phyloP scores from a whole-genome alignment of 2,329 filamentous ascomycete species.

The Penicillium italicum region DNA sequence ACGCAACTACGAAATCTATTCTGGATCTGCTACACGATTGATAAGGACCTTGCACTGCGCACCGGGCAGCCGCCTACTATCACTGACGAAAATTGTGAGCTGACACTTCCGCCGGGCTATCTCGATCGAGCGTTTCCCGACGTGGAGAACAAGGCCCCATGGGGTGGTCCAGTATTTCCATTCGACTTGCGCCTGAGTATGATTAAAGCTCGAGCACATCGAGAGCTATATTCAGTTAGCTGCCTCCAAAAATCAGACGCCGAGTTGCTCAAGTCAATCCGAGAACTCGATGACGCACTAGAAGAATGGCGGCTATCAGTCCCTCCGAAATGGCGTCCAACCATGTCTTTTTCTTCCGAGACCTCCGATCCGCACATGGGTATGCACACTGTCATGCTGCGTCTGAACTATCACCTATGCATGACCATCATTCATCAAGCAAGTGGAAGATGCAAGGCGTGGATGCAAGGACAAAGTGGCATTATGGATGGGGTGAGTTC shows the following conservation, averaged over 20 bases:
- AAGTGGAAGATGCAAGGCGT: slow-evolving; percentile 50
- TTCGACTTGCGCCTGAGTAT: slow-evolving; percentile 50
- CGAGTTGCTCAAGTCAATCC: slow-evolving; percentile 53
- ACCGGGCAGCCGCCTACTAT: slow-evolving; percentile 53
- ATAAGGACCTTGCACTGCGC: slow-evolving; percentile 56
- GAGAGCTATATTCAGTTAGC: slow-evolving; percentile 49
- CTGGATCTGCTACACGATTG: slow-evolving; percentile 54
- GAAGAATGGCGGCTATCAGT: slow-evolving; percentile 54
- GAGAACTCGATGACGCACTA: slow-evolving; percentile 56
- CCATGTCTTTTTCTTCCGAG: slow-evolving; percentile 44
- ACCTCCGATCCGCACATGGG: slow-evolving; percentile 34
- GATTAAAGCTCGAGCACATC: slow-evolving; percentile 52
- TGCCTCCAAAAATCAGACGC: slow-evolving; percentile 52
- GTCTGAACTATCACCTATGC: slow-evolving; percentile 56
- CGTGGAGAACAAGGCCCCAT: slow-evolving; percentile 19
- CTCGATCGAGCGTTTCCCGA: slow-evolving; percentile 29
- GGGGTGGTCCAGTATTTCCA: slow-evolving; percentile 38
- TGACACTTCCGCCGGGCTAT: slow-evolving; percentile 48
- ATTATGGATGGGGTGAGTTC: slow-evolving; percentile 50
- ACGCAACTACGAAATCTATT: slow-evolving; percentile 45
- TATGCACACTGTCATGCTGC: slow-evolving; percentile 49
- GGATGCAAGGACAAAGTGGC: slow-evolving; percentile 33
- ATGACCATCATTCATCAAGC: slow-evolving; percentile 56
- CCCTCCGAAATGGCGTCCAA: slow-evolving; percentile 46
- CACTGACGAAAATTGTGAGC: slow-evolving; percentile 52